Evolutionary conservation across 768 basidiomycete genomes (phyloP).

Genomic region (Epithele typhae): DNA sequence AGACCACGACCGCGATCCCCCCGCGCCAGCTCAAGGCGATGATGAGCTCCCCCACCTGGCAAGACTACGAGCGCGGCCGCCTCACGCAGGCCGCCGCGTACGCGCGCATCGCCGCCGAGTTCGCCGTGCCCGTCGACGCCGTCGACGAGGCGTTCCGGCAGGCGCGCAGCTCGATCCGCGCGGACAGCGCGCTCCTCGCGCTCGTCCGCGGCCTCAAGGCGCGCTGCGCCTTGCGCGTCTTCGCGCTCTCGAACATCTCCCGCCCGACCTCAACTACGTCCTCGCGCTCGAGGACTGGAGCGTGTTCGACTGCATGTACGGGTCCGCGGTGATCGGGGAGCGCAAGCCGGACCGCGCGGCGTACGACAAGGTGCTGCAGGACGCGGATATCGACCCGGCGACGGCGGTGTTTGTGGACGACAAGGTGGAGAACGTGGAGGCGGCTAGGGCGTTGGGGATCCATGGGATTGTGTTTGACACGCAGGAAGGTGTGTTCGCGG

Average conservation of each 20-base stretch:
- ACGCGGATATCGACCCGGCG: conserved; percentile 41
- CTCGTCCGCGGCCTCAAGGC: conserved; percentile 43
- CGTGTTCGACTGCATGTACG: conserved; percentile 50
- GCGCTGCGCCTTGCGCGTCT: conserved; percentile 32
- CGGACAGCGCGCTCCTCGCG: background rate
- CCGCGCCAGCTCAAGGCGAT: conserved; percentile 36
- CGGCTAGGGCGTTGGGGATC: conserved; percentile 52
- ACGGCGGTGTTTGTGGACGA: conserved; percentile 56
- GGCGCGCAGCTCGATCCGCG: background rate
- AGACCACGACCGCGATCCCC: conserved; percentile 37
- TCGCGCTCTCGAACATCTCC: conserved; percentile 59
- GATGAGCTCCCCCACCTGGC: conserved; percentile 42
- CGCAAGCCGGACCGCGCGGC: conserved; percentile 54
- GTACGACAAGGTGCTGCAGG: conserved; percentile 44
- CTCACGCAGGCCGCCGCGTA: conserved; percentile 43
- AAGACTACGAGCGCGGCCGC: conserved; percentile 45
- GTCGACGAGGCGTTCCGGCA: background rate
- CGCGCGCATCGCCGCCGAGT: conserved; percentile 33
- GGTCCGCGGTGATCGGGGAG: conserved; percentile 46
- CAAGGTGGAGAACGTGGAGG: conserved; percentile 54
- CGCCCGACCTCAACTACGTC: conserved; percentile 41
- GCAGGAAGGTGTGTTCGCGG: conserved; percentile 35
- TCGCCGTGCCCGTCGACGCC: conserved; percentile 22
- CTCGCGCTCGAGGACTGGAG: conserved; percentile 36
- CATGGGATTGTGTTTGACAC: conserved; percentile 46